Evolutionary conservation across 2,329 filamentous ascomycete genomes (phyloP).

Genomic region (Epichloe brachyelytri): DNA sequence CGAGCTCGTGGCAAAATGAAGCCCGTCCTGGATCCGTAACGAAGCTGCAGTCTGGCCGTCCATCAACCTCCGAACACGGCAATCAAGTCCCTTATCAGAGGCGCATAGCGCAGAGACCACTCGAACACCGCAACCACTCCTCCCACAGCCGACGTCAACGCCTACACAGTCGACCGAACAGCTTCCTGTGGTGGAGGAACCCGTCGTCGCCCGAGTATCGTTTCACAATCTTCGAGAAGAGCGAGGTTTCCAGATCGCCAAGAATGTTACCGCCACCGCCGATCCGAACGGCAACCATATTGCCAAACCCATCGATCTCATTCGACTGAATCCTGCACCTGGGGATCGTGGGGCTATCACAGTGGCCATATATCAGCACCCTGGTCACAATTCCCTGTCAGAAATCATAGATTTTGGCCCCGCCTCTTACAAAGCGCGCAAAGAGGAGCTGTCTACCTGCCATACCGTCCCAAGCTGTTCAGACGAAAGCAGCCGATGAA

Average conservation of each 20-base stretch:
- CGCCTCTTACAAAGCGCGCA: constrained; percentile 49
- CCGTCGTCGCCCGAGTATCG: constrained; percentile 71
- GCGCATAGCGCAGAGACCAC: constrained; percentile 24
- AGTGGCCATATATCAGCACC: constrained; percentile 69
- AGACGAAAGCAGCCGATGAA: constrained; percentile 47
- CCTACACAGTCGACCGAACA: constrained; percentile 24
- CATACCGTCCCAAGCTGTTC: constrained; percentile 29
- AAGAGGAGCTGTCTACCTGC: constrained; percentile 36
- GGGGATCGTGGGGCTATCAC: constrained; percentile 60
- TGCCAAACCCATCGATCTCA: constrained; percentile 65
- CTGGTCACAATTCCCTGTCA: constrained; percentile 59
- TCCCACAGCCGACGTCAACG: constrained; percentile 17
- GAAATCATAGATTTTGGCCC: constrained; percentile 68
- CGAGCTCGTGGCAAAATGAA: constrained; percentile 30
- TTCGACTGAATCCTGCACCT: constrained; percentile 54
- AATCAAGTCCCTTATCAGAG: constrained; percentile 13
- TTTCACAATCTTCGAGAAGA: constrained; percentile 74
- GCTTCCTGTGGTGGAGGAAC: constrained; percentile 44
- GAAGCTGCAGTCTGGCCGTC: constrained; percentile 30
- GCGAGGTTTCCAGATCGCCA: constrained; percentile 73
- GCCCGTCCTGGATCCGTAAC: constrained; percentile 30
- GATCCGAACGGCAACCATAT: constrained; percentile 67
- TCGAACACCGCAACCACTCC: constrained; percentile 3
- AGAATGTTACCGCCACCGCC: constrained; percentile 54
- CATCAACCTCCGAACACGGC: constrained; percentile 27